Evolutionary conservation across 2,329 filamentous ascomycete genomes (phyloP).

Genomic region (Fusarium drepaniforme): DNA sequence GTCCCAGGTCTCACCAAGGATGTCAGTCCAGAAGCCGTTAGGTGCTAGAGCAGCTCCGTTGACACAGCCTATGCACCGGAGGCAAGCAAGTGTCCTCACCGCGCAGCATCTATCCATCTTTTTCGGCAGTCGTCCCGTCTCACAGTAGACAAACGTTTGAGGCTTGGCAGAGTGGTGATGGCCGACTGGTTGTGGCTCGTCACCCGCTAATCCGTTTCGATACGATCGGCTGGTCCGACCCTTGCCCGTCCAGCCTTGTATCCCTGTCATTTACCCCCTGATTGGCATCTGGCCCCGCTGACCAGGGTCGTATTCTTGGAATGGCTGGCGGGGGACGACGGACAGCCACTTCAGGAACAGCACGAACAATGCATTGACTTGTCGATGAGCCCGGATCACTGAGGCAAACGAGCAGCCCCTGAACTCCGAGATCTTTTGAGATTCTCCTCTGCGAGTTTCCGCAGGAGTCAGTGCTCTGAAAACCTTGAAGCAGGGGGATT

Average conservation of each 20-base stretch:
- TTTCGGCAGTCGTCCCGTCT: conserved; percentile 32
- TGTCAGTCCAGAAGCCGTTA: conserved; percentile 9
- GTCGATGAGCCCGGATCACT: conserved; percentile 23
- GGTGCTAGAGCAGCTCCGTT: conserved; percentile 10
- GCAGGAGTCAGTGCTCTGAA: background rate
- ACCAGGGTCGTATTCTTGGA: conserved; percentile 26
- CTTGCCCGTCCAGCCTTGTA: conserved; percentile 33
- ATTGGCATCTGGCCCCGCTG: conserved; percentile 40
- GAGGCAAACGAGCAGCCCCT: conserved; percentile 18
- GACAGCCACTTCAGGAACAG: conserved; percentile 26
- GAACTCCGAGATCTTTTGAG: conserved; percentile 3
- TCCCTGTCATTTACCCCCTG: conserved; percentile 40
- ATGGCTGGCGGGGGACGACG: conserved; percentile 29
- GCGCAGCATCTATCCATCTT: conserved; percentile 25
- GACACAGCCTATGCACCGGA: conserved; percentile 16
- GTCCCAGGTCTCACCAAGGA: conserved; percentile 20
- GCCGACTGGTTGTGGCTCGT: conserved; percentile 39
- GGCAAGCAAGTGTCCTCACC: conserved; percentile 8
- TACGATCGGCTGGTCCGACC: conserved; percentile 33
- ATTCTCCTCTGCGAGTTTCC: conserved; percentile 1
- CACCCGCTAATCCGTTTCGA: conserved; percentile 40
- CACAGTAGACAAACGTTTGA: conserved; percentile 31
- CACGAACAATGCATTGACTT: conserved; percentile 35
- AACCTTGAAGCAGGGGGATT: background rate
- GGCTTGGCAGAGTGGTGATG: conserved; percentile 37